Percentiles rank a stretch among this genome's conserved stretches.
These are phyloP conservation scores for Marchantia paleacea DNA, from an alignment of 225 moss, liverwort and hornwort genomes.

Conservation along the genomic window DNA sequence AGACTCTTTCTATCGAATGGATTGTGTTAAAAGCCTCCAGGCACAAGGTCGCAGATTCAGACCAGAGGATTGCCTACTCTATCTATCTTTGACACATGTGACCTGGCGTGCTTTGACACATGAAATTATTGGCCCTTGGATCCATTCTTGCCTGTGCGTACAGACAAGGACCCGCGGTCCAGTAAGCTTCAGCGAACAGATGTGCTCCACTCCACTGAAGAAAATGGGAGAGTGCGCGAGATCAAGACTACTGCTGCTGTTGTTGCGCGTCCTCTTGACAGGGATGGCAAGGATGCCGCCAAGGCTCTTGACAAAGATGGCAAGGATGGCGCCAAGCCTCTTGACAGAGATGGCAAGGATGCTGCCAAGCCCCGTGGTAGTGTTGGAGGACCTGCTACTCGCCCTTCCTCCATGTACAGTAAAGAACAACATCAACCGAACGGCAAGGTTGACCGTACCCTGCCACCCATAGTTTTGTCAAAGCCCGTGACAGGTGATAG, in stretches of 20 bases:
- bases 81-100: conserved; percentile 50
- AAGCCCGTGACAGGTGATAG: conserved; percentile 45
- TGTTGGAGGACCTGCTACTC: conserved; percentile 49
- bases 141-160: conserved; percentile 85
- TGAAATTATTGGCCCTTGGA: conserved; percentile 74
- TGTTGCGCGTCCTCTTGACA: conserved; percentile 60
- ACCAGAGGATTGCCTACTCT: conserved; percentile 46
- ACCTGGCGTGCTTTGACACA: conserved; percentile 61
- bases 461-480: conserved; percentile 80
- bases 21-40: conserved; percentile 33
- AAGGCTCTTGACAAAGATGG: conserved; percentile 49
- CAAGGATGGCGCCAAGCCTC: conserved; percentile 44
- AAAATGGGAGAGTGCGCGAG: conserved; percentile 93
- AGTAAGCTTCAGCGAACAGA: conserved; percentile 98
- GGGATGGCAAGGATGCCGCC: conserved; percentile 61
- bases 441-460: conserved; percentile 66
- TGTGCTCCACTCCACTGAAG: conserved; percentile 84
- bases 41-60: conserved; percentile 41
- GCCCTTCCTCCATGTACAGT: conserved; percentile 68
- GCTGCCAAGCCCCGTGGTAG: conserved; percentile 53
- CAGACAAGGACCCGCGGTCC: conserved; percentile 99
- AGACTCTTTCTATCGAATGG: conserved; percentile 28
- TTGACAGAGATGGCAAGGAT: conserved; percentile 68
- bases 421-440: conserved; percentile 62
- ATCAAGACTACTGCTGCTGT: conserved; percentile 56